Conservation (phyloP, 164 flowering plant genomes). For the Buxus sempervirens region DNA sequence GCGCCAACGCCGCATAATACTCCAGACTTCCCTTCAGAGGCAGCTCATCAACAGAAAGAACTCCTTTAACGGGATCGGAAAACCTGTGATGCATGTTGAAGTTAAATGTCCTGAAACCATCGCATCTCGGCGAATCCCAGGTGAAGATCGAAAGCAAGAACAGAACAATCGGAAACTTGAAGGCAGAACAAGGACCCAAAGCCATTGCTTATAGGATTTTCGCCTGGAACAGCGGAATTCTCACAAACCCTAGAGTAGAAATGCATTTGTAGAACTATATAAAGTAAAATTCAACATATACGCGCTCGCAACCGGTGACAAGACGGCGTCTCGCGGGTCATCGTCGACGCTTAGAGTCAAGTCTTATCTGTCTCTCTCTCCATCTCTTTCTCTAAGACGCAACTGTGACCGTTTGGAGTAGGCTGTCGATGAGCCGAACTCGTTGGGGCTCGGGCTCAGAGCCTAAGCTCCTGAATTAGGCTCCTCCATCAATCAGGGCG, state of each 20-base stretch:
- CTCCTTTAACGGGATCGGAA: conserved; percentile 51
- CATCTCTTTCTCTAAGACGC: no score
- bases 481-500: no score
- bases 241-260: neutral
- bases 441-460: no score
- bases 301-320: no score
- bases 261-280: neutral
- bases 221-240: neutral
- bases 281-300: no score
- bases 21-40: conserved; percentile 45
- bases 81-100: conserved; percentile 57
- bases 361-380: no score
- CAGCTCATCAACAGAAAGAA: conserved; percentile 39
- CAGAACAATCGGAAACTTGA: neutral
- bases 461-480: no score
- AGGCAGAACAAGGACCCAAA: neutral
- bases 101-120: conserved; percentile 31
- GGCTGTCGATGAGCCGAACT: no score
- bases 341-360: no score
- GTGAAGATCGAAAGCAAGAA: conserved; percentile 4
- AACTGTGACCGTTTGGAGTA: no score
- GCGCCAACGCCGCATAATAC: conserved; percentile 50
- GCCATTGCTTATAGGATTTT: conserved; percentile 13
- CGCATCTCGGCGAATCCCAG: conserved; percentile 15
- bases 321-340: no score